Evolutionary conservation across 805 yeast genomes (phyloP).

Genomic region (Candida rishiriensis): DNA sequence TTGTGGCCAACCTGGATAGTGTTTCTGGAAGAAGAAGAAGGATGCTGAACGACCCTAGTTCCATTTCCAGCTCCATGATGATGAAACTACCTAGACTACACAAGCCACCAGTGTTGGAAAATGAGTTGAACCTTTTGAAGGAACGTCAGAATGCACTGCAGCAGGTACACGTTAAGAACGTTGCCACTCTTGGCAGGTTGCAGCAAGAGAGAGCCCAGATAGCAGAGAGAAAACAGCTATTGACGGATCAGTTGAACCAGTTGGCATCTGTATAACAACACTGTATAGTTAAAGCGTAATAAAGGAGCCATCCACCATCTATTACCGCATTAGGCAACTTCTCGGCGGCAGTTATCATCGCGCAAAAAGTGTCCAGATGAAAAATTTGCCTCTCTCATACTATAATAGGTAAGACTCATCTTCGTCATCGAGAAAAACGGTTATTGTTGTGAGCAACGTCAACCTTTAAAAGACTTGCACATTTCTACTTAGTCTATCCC

Average conservation of each 20-base stretch:
- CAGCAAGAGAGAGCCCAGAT: not conserved
- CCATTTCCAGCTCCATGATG: too few species aligned
- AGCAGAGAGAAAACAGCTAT: not conserved
- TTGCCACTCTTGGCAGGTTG: not conserved
- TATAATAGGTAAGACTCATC: too few species aligned
- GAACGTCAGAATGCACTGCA: slow-evolving; percentile 1
- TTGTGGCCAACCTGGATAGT: too few species aligned
- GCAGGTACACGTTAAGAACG: slow-evolving; percentile 1
- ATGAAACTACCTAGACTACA: too few species aligned
- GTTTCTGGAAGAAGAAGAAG: too few species aligned
- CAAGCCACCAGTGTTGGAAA: not conserved
- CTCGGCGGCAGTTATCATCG: slow-evolving; percentile 1
- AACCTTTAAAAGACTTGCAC: too few species aligned
- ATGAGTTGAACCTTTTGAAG: slow-evolving; percentile 2
- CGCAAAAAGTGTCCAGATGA: slow-evolving; percentile 15
- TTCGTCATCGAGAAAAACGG: too few species aligned
- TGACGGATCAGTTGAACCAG: not conserved
- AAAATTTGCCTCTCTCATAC: too few species aligned
- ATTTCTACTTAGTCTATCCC: not conserved
- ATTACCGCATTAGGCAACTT: slow-evolving; percentile 15
- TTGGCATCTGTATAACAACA: not conserved
- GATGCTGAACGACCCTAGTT: too few species aligned
- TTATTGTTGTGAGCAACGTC: too few species aligned
- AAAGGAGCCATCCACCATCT: too few species aligned
- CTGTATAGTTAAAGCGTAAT: too few species aligned